phyloP scores from a whole-genome alignment of 192 early-diverging fungal genomes.

The Coemansia asiatica region DNA sequence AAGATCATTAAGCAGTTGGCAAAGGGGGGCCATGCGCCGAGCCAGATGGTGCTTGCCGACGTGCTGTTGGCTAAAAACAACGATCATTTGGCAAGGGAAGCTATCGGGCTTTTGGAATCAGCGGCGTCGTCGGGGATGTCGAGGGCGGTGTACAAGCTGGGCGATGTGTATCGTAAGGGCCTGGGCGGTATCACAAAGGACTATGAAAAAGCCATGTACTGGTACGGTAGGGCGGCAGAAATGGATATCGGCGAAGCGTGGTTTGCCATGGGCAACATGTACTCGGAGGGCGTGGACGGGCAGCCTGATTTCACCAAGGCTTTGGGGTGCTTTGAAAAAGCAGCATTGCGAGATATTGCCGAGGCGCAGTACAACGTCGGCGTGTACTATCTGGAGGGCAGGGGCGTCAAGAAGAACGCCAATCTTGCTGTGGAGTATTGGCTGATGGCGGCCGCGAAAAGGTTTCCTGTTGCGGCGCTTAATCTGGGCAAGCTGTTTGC shows the following conservation, averaged over 20 bases:
- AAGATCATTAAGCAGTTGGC: conserved; percentile 5
- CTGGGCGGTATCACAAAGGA: neutral
- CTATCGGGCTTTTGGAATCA: conserved; percentile 21
- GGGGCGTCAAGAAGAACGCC: conserved; percentile 18
- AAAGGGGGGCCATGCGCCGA: conserved; percentile 13
- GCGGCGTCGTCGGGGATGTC: conserved; percentile 10
- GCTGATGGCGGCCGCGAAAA: conserved; percentile 28
- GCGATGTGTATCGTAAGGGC: conserved; percentile 23
- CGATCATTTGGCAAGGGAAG: neutral
- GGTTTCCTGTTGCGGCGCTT: conserved; percentile 31
- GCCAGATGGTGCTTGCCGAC: conserved; percentile 25
- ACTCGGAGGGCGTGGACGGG: conserved; percentile 13
- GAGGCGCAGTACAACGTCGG: conserved; percentile 46
- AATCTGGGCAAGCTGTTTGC: conserved; percentile 31
- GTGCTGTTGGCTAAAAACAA: conserved; percentile 8
- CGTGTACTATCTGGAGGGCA: conserved; percentile 28
- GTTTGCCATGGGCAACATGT: conserved; percentile 34
- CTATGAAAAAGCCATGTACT: conserved; percentile 15
- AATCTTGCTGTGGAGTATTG: conserved; percentile 36
- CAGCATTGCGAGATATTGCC: conserved; percentile 21
- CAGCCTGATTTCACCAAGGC: conserved; percentile 24
- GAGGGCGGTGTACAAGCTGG: conserved; percentile 25
- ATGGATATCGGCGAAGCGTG: conserved; percentile 16
- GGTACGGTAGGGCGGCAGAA: conserved; percentile 21
- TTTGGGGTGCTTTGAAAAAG: conserved; percentile 29